Evolutionary conservation across 495 filamentous ascomycete species (phyloP).

Genomic region (Cercophora newfieldiana): DNA sequence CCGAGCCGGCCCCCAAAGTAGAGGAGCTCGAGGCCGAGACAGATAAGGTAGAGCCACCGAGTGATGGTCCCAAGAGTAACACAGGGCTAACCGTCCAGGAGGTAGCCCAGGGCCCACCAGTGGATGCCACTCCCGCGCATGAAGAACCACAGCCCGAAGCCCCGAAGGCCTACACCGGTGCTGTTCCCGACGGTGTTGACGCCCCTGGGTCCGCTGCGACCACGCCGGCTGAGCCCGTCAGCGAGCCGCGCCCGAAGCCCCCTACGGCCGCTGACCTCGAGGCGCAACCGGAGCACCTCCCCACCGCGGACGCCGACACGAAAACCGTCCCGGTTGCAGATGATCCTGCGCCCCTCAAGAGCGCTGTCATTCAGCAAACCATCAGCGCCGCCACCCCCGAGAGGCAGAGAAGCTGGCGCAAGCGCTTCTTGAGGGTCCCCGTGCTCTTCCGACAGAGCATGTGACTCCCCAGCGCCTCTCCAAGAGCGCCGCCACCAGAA

Average conservation of each 20-base stretch:
- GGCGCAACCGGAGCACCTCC: conserved; percentile 5
- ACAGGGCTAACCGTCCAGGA: conserved; percentile 16
- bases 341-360: conserved; percentile 20
- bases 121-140: not conserved
- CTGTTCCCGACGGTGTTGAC: conserved; percentile 27
- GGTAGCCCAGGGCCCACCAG: conserved; percentile 8
- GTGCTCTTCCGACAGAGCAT: conserved; percentile 34
- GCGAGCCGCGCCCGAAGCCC: conserved; percentile 28
- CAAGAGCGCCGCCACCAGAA: conserved; percentile 8
- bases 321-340: conserved; percentile 21
- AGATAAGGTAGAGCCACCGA: conserved; percentile 32
- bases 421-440: conserved; percentile 30
- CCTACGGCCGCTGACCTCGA: conserved; percentile 22
- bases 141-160: conserved; percentile 16
- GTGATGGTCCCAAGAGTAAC: not conserved
- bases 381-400: conserved; percentile 12
- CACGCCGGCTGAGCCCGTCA: conserved; percentile 26
- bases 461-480: conserved; percentile 26
- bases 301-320: conserved; percentile 12
- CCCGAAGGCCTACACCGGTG: conserved; percentile 1
- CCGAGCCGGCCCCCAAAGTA: not conserved
- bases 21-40: conserved; percentile 11
- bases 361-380: conserved; percentile 16
- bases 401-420: conserved; percentile 33
- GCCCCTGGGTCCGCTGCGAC: conserved; percentile 31